Evolutionary conservation across 495 filamentous ascomycete genomes (phyloP).

Genomic region (Hypoxylon rickii): DNA sequence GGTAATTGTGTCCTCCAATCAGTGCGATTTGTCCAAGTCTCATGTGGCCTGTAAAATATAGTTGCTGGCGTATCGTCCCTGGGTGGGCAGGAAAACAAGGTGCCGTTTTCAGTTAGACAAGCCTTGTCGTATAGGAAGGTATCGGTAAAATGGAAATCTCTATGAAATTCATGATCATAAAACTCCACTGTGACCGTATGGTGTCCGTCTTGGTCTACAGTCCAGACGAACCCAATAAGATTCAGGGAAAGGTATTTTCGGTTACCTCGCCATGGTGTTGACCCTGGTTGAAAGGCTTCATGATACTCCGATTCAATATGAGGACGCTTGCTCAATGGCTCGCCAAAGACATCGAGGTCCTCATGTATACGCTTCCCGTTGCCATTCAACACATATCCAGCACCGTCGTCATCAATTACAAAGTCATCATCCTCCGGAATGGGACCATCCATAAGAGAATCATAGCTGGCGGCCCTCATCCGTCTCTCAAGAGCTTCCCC

Average conservation of each 20-base stretch:
- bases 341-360: constrained; percentile 44
- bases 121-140: constrained; percentile 94
- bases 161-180: constrained; percentile 87
- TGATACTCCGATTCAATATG: constrained; percentile 72
- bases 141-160: constrained; percentile 97
- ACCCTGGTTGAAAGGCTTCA: constrained; percentile 85
- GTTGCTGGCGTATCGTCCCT: constrained; percentile 70
- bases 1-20: constrained; percentile 92
- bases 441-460: constrained; percentile 58
- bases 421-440: constrained; percentile 69
- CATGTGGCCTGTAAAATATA: constrained; percentile 95
- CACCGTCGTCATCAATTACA: constrained; percentile 94
- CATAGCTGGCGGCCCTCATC: constrained; percentile 46
- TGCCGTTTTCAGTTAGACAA: constrained; percentile 81
- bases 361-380: constrained; percentile 69
- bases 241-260: constrained; percentile 92
- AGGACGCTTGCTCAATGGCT: constrained; percentile 47
- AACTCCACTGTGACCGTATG: constrained; percentile 97
- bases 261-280: constrained; percentile 93
- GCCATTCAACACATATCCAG: constrained; percentile 77
- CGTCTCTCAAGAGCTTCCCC: constrained; percentile 6
- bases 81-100: constrained; percentile 83
- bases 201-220: constrained; percentile 91
- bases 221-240: constrained; percentile 93
- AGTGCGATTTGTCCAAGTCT: constrained; percentile 88